Evolutionary conservation across 2,329 filamentous ascomycete genomes (phyloP), one percentile per base, ranked within the genome.

Genomic region (Myriosclerotinia curreyana): DNA sequence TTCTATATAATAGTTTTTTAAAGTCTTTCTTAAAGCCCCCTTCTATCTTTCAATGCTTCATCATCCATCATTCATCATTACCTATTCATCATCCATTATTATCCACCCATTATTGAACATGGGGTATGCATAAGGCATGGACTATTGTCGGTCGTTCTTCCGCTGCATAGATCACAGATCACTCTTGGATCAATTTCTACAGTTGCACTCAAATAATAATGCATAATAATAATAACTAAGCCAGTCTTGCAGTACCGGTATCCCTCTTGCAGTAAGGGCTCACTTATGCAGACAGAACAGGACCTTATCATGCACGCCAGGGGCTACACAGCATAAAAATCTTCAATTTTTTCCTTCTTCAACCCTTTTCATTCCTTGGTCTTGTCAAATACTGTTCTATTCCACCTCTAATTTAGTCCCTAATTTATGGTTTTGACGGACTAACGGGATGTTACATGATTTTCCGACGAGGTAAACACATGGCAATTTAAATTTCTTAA

Each of bases 131-230:
- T 58, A 20, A 42, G n/a, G 36, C n/a, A 34, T 58, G 25, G 54
- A 46, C 40, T 28, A 46, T 58, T 58, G 34, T 56, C 40, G 51
- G 28, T 42, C 42, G 44, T 63, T 58, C 44, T 49, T 50, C 51
- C 52, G 61, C 53, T 59, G 61, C 61, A 63, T 52, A 59, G 61
- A 63, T 63, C 61, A 63, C 61, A 59, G 61, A 63, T 63, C 61
- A 63, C 44, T 40, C 52, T 25, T 42, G 48, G 61, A 52, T 63
- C 53, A 15, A 59, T 38, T 42, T 62, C 60, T 62, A 46, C 60
- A 62, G 40, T n/a, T 59, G 55, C 55, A 48, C n/a, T 38, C 15
- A 36, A 34, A n/a, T n/a, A n/a, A n/a, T n/a, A 31, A 58, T 48
- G 42, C 54, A 58, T 28, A 54, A 40, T 17, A 28, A 28, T n/a